phyloP scores from a whole-genome alignment of 2,329 filamentous ascomycete genomes.

The Diaporthe longicolla region DNA sequence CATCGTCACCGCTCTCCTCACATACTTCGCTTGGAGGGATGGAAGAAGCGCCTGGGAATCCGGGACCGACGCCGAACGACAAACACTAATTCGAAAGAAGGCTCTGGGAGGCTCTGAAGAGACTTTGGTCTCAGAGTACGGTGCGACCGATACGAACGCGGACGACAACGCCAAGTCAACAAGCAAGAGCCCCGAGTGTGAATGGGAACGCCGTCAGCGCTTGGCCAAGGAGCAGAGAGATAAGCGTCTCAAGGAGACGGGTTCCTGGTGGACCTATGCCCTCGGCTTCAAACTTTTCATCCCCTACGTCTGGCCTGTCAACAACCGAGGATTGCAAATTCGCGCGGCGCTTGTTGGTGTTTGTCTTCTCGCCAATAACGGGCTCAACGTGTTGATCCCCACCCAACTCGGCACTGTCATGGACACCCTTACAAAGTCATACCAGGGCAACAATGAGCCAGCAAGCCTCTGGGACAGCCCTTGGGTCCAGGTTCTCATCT shows the following conservation, averaged over 20 bases:
- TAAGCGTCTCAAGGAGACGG: slow-evolving; percentile 79
- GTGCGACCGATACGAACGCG: slow-evolving; percentile 31
- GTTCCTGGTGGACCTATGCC: slow-evolving; percentile 83
- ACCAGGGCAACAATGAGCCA: slow-evolving; percentile 16
- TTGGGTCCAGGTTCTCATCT: slow-evolving; percentile 67
- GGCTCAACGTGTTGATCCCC: slow-evolving; percentile 83
- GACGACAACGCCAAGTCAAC: slow-evolving; percentile 45
- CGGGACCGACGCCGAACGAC: slow-evolving; percentile 68
- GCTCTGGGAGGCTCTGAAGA: slow-evolving; percentile 43
- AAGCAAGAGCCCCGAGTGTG: slow-evolving; percentile 63
- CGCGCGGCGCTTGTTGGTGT: slow-evolving; percentile 76
- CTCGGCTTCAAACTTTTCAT: slow-evolving; percentile 84
- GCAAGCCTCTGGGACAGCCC: slow-evolving; percentile 47
- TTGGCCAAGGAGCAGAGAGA: slow-evolving; percentile 71
- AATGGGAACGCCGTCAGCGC: slow-evolving; percentile 67
- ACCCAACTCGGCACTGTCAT: slow-evolving; percentile 85
- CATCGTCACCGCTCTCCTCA: slow-evolving; percentile 53
- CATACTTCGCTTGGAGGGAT: slow-evolving; percentile 48
- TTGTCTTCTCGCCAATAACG: slow-evolving; percentile 78
- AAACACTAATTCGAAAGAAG: slow-evolving; percentile 67
- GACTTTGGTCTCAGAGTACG: slow-evolving; percentile 39
- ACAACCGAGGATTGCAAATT: slow-evolving; percentile 75
- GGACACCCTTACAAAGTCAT: slow-evolving; percentile 70
- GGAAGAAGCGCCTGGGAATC: slow-evolving; percentile 43
- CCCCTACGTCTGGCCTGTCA: slow-evolving; percentile 83